These are phyloP conservation scores for Fusarium cicatricum DNA, from an alignment of 2,329 filamentous ascomycete genomes.

Conservation along the genomic window DNA sequence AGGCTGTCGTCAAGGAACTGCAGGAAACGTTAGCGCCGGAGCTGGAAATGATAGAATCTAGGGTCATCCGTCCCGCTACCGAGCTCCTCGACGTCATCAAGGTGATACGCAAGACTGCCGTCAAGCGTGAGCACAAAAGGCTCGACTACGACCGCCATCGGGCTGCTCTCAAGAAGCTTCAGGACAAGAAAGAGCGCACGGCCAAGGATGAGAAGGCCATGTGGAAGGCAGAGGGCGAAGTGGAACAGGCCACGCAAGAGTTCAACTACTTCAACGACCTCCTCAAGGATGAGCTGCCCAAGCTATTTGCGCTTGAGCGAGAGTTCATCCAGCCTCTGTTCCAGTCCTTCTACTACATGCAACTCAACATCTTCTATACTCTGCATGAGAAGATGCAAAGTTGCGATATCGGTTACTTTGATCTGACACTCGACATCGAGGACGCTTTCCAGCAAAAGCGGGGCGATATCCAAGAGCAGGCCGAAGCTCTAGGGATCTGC, in stretches of 20 bases:
- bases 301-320: constrained; percentile 86
- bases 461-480: constrained; percentile 83
- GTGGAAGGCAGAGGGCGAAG: constrained; percentile 93
- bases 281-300: constrained; percentile 93
- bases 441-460: constrained; percentile 91
- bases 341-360: constrained; percentile 99
- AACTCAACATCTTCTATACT: constrained; percentile 98
- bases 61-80: constrained; percentile 90
- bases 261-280: constrained; percentile 99
- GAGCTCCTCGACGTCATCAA: constrained; percentile 96
- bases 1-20: constrained; percentile 86
- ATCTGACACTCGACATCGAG: constrained; percentile 88
- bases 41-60: constrained; percentile 94
- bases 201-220: constrained; percentile 97
- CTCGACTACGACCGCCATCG: constrained; percentile 93
- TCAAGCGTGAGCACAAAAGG: constrained; percentile 97
- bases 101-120: constrained; percentile 84
- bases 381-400: constrained; percentile 97
- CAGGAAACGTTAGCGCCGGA: constrained; percentile 90
- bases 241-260: constrained; percentile 91
- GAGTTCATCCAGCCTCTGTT: constrained; percentile 98
- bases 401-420: constrained; percentile 97
- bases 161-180: constrained; percentile 85
- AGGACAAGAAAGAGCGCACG: constrained; percentile 97
- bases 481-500: constrained; percentile 85